Evolutionary conservation across 306 rosid genomes (phyloP).

Genomic region (Leucaena leucocephala): DNA sequence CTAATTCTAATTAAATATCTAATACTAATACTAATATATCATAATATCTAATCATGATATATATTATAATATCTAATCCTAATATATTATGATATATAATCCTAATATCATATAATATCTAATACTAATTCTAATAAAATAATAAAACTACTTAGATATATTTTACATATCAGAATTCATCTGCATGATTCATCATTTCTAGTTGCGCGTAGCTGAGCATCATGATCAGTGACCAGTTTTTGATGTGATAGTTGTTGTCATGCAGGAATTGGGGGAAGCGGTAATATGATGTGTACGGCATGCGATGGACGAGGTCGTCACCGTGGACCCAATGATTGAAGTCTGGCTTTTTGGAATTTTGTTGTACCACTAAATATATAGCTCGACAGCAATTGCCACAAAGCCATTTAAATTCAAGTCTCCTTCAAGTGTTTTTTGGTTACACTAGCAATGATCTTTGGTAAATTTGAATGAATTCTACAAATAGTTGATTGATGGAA

Average conservation of each 20-base stretch:
- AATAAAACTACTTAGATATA: too few species aligned
- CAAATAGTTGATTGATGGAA: conserved; percentile 1
- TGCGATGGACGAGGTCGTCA: conserved; percentile 73
- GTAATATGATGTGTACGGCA: conserved; percentile 58
- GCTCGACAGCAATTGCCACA: not conserved
- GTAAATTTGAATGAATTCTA: conserved; percentile 1
- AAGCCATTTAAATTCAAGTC: conserved; percentile 7
- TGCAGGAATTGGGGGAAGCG: conserved; percentile 69
- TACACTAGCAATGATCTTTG: conserved; percentile 2
- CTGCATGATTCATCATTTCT: conserved; percentile 12
- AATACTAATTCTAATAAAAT: too few species aligned
- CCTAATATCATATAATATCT: too few species aligned
- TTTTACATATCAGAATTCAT: too few species aligned
- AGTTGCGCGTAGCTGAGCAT: not conserved
- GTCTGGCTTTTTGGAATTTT: conserved; percentile 11
- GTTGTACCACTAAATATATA: not conserved
- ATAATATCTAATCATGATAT: too few species aligned
- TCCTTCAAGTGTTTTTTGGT: not conserved
- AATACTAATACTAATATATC: too few species aligned
- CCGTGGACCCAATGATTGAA: conserved; percentile 40
- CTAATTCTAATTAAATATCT: too few species aligned
- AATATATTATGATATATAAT: too few species aligned
- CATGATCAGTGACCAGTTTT: conserved; percentile 24
- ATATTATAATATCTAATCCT: too few species aligned
- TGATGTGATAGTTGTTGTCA: not conserved